Conservation (phyloP, 2,329 filamentous ascomycete species). For the Capronia americana region DNA sequence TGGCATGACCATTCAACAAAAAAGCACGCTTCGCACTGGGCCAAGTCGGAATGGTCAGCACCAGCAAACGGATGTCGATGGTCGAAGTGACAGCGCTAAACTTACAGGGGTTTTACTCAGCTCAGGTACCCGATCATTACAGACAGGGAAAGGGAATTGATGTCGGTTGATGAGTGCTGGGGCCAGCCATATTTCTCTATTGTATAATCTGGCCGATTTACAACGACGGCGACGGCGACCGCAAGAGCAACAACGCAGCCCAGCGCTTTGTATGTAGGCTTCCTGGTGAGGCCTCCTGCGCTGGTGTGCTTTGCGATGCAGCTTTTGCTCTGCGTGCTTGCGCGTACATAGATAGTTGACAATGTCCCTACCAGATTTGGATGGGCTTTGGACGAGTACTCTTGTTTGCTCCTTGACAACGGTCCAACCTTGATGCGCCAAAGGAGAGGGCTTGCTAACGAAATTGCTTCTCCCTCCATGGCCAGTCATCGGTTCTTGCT, state of each 20-base stretch:
- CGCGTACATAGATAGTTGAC: conserved; percentile 3
- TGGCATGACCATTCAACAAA: conserved; percentile 14
- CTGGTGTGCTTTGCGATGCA: not conserved
- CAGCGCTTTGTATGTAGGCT: not conserved
- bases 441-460: not conserved
- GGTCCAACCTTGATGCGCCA: not conserved
- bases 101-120: not conserved
- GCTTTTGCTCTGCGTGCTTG: conserved; percentile 3
- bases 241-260: not conserved
- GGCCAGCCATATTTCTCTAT: conserved; percentile 7
- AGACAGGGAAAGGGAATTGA: conserved; percentile 1
- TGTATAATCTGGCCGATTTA: conserved; percentile 6
- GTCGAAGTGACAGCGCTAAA: not conserved
- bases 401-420: not conserved
- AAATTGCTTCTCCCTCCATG: not conserved
- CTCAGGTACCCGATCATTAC: not conserved
- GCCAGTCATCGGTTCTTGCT: not conserved
- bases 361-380: not conserved
- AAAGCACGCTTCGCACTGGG: conserved; percentile 2
- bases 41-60: not conserved
- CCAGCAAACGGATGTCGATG: not conserved
- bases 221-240: not conserved
- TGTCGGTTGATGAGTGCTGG: not conserved
- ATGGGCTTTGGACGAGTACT: not conserved
- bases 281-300: conserved; percentile 8